Conservation (phyloP, 257 asterid genomes). For the Rauvolfia tetraphylla region DNA sequence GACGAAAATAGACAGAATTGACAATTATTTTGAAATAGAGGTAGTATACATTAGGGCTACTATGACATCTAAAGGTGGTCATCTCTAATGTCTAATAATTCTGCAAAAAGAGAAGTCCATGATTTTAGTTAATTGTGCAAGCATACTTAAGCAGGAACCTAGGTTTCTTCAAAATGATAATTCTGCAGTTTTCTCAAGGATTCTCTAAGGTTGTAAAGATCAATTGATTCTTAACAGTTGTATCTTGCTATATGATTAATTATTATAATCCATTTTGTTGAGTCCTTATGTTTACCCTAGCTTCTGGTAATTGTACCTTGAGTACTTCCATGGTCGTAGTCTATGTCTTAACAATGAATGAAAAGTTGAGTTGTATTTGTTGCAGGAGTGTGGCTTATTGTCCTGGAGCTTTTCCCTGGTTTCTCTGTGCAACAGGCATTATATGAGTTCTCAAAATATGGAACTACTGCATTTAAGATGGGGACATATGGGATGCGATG, state of each 20-base stretch:
- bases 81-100: neutral
- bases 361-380: neutral
- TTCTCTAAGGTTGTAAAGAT: too few species aligned
- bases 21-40: too few species aligned
- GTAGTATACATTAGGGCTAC: too few species aligned
- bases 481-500: slow-evolving; percentile 39
- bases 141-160: too few species aligned
- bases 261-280: too few species aligned
- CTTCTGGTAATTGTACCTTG: neutral
- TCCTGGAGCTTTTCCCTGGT: slow-evolving; percentile 38
- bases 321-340: neutral
- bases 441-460: slow-evolving; percentile 25
- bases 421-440: slow-evolving; percentile 36
- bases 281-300: too few species aligned
- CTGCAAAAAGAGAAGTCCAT: neutral
- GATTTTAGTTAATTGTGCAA: neutral
- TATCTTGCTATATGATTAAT: too few species aligned
- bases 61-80: neutral
- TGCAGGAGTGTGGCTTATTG: slow-evolving; percentile 30
- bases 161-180: too few species aligned
- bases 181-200: too few species aligned
- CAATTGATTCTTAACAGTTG: too few species aligned
- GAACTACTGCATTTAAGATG: slow-evolving; percentile 2
- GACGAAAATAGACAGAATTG: too few species aligned
- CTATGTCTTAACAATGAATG: neutral